Percentiles rank a stretch among this genome's conserved stretches.
Evolutionary conservation across 1,284 basidiomycete genomes (phyloP).

Genomic region (Pseudozyma hubeiensis): DNA sequence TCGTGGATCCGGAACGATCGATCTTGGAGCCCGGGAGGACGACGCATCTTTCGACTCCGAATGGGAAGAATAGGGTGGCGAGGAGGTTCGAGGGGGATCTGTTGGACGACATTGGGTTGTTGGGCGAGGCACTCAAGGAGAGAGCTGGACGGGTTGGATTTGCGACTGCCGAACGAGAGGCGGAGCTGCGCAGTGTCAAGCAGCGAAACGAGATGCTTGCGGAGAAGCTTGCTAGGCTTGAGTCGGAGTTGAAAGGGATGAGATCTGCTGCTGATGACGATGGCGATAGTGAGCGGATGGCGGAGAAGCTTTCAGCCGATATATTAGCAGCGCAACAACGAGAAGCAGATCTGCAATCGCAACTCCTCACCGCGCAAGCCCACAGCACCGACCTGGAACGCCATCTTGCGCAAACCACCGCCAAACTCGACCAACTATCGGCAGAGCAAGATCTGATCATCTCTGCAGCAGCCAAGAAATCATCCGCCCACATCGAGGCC

Average conservation of each 20-base stretch:
- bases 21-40: conserved; percentile 7
- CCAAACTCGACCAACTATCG: conserved; percentile 20
- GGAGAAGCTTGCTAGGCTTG: neutral
- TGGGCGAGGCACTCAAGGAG: conserved; percentile 16
- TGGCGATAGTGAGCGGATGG: neutral
- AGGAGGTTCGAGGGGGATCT: conserved; percentile 21
- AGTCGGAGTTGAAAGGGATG: conserved; percentile 2
- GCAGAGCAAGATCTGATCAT: conserved; percentile 30
- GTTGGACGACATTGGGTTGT: conserved; percentile 30
- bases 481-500: conserved; percentile 16
- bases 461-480: conserved; percentile 25
- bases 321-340: conserved; percentile 4
- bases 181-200: conserved; percentile 6
- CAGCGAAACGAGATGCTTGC: neutral
- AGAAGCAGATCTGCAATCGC: neutral
- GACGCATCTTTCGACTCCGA: conserved; percentile 21
- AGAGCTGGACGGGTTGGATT: conserved; percentile 7
- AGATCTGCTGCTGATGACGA: neutral
- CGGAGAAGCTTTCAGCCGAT: conserved; percentile 3
- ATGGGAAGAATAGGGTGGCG: conserved; percentile 13
- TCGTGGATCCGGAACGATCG: conserved; percentile 26
- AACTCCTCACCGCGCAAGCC: neutral
- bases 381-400: neutral
- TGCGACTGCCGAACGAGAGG: conserved; percentile 9
- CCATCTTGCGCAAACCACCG: conserved; percentile 15